A percentile compares a stretch with the other conserved stretches of the same genome.
Conservation (phyloP, 1,284 basidiomycete genomes). For the Sanghuangporus sanghuang region DNA sequence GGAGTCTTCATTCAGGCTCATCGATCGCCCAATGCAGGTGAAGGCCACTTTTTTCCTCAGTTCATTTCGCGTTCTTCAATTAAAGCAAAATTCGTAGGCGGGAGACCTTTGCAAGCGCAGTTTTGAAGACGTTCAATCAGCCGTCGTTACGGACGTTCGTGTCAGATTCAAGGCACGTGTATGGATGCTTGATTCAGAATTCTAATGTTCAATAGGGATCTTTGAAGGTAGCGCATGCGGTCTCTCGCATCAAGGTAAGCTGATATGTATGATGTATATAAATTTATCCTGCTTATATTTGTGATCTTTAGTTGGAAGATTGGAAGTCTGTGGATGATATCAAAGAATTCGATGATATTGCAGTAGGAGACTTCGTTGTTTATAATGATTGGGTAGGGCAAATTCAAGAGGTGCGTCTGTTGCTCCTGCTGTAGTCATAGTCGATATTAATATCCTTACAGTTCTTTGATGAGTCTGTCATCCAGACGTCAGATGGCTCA, state of each 20-base stretch:
- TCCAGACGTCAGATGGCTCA: constrained; percentile 52
- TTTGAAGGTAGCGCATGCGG: constrained; percentile 59
- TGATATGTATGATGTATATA: background rate
- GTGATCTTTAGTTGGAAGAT: constrained; percentile 36
- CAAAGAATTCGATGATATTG: constrained; percentile 52
- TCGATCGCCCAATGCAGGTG: constrained; percentile 72
- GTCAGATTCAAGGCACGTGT: constrained; percentile 46
- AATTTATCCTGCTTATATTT: background rate
- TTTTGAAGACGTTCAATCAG: constrained; percentile 70
- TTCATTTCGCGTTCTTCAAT: background rate
- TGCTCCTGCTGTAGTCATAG: background rate
- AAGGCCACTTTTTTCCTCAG: constrained; percentile 30
- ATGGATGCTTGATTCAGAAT: background rate
- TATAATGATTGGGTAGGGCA: constrained; percentile 89
- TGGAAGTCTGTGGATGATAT: constrained; percentile 64
- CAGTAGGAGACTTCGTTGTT: constrained; percentile 79
- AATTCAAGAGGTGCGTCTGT: constrained; percentile 37
- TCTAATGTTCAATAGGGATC: background rate
- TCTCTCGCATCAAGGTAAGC: constrained; percentile 46
- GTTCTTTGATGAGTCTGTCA: constrained; percentile 83
- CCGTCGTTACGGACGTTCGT: constrained; percentile 61
- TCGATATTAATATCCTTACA: constrained; percentile 27
- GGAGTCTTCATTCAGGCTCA: constrained; percentile 65
- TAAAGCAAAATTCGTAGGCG: background rate
- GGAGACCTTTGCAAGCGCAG: constrained; percentile 81